A percentile compares a stretch with the other conserved stretches of the same genome.
Conservation (phyloP, 2,329 filamentous ascomycete species). For the Bertia moriformis region DNA sequence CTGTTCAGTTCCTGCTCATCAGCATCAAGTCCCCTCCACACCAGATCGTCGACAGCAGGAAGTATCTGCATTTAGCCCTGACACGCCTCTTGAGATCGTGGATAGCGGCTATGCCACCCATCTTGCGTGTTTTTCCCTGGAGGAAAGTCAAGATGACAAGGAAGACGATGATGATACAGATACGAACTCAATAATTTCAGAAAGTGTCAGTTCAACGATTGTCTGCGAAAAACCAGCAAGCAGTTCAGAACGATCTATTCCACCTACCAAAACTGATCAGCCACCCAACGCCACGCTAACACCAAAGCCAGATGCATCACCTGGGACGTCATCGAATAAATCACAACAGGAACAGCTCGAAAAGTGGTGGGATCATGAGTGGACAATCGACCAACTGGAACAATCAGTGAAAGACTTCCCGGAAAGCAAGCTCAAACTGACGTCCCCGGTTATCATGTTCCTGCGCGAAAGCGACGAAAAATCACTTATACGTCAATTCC, state of each 20-base stretch:
- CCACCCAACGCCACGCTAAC: too few species aligned
- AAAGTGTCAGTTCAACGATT: not conserved
- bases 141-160: conserved; percentile 9
- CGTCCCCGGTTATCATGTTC: conserved; percentile 20
- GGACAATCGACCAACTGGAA: conserved; percentile 20
- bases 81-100: conserved; percentile 17
- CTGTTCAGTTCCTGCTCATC: conserved; percentile 9
- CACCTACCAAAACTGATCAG: not conserved
- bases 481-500: conserved; percentile 15
- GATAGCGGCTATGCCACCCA: conserved; percentile 17
- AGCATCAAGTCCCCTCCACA: conserved; percentile 13
- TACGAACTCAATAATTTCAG: not conserved
- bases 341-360: conserved; percentile 13
- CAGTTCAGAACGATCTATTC: not conserved
- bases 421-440: conserved; percentile 16
- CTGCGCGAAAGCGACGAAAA: conserved; percentile 19
- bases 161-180: conserved; percentile 13
- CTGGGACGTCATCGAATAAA: conserved; percentile 6
- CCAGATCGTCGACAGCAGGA: conserved; percentile 17
- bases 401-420: conserved; percentile 18
- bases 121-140: conserved; percentile 11
- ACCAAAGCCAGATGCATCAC: not conserved
- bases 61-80: conserved; percentile 20
- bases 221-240: conserved; percentile 5
- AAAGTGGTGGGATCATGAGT: conserved; percentile 16